Evolutionary conservation across 208 protist genomes (phyloP), one percentile per base, ranked within the genome.

Genomic region (Acanthamoeba culbertsoni): DNA sequence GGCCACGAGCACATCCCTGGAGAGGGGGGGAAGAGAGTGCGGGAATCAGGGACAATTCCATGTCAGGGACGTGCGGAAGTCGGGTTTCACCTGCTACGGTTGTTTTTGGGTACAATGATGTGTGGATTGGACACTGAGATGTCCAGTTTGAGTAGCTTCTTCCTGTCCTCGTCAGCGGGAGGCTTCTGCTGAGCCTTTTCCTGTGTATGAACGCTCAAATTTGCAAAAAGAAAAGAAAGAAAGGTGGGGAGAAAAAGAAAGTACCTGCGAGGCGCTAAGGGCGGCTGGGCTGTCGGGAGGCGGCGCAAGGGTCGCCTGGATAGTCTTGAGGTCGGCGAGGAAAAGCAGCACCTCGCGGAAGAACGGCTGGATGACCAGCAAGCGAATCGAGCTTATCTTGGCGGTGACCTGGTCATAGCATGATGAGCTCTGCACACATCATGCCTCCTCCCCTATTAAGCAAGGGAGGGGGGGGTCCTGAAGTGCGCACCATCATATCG

Each of bases 311-410:
- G 55, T 37, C 23, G 26, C 45, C 37, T 90, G 82, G n/a, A 90
- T 90, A 33, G 16, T 46, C 37, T 90, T 90, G 23, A 90, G 46
- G 20, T 90, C 82, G 4, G 82, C 43, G 35, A 62, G 51, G 23
- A 71, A 90, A 35, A 90, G 82, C 46, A 90, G 35, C n/a, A 90
- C 51, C 82, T 90, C 82, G 10, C 55, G 55, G 82, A 90, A 90
- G 82, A 90, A 90, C 31, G 46, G 46, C 42, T 90, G 82, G 7
- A 90, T 90, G 12, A 90, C 53, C 23, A 68, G n/a, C 53, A 90
- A 6, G 31, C 55, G 82, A 28, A 90, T 90, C 37, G 82, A 90
- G 48, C 55, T 90, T 23, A 90, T 90, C 37, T 90, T 57, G 20
- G 73, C 73, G 0, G 40, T 55, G 6, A 90, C 55, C 55, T 90